These are phyloP conservation scores for Mariannaea elegans DNA, from an alignment of 2,329 filamentous ascomycete genomes.

Conservation along the genomic window DNA sequence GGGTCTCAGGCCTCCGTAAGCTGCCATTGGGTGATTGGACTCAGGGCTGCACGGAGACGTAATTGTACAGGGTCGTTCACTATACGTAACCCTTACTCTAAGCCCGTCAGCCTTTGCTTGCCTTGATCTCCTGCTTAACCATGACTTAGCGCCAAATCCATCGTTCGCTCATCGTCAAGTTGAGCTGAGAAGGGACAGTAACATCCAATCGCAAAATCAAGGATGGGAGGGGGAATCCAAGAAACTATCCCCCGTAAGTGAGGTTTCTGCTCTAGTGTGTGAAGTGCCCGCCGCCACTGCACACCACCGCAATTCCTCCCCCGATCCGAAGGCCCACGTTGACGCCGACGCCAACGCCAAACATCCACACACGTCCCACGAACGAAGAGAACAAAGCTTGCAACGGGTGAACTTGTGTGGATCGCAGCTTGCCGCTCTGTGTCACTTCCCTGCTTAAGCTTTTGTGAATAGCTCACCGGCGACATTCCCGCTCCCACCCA, in stretches of 20 bases:
- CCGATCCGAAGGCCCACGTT: conserved; percentile 15
- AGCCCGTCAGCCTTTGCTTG: too few relatives aligned
- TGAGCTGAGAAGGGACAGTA: too few relatives aligned
- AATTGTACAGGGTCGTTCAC: conserved; percentile 12
- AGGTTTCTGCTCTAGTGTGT: too few relatives aligned
- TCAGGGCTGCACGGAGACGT: conserved; percentile 5
- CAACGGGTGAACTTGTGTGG: conserved; percentile 11
- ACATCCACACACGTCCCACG: conserved; percentile 13
- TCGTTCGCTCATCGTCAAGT: background rate
- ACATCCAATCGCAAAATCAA: background rate
- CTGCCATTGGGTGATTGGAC: too few relatives aligned
- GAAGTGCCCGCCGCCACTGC: background rate
- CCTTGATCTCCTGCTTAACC: too few relatives aligned
- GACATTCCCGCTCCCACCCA: conserved; percentile 8
- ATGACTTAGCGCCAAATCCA: background rate
- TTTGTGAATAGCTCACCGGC: background rate
- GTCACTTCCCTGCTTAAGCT: background rate
- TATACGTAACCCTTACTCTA: too few relatives aligned
- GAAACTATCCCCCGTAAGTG: background rate
- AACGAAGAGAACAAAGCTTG: conserved; percentile 7
- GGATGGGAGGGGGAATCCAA: background rate
- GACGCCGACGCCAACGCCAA: background rate
- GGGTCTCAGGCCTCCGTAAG: too few relatives aligned
- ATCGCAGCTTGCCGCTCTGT: conserved; percentile 15
- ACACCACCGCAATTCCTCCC: conserved; percentile 7